Conservation (phyloP, 1,284 basidiomycete genomes). For the Xerocomus nothofagi region DNA sequence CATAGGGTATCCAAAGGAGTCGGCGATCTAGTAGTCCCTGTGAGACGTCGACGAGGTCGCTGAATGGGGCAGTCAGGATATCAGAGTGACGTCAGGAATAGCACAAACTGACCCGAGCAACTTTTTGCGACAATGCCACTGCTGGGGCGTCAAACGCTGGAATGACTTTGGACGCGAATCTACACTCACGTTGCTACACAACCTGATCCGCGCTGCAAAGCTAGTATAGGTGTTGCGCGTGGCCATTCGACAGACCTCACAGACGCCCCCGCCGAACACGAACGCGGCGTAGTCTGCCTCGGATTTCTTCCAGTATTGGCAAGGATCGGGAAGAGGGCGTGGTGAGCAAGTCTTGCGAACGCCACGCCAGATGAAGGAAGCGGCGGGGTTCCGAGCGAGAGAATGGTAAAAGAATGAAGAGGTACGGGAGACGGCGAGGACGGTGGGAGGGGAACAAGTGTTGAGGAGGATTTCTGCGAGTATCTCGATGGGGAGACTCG, state of each 20-base stretch:
- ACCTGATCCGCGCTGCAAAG: constrained; percentile 43
- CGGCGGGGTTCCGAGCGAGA: constrained; percentile 36
- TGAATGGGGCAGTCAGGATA: constrained; percentile 1
- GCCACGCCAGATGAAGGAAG: constrained; percentile 44
- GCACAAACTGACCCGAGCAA: constrained; percentile 16
- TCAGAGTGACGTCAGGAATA: not conserved
- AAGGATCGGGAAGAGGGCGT: constrained; percentile 39
- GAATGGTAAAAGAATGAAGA: constrained; percentile 42
- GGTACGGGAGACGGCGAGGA: constrained; percentile 47
- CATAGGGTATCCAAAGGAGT: constrained; percentile 19
- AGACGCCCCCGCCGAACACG: constrained; percentile 56
- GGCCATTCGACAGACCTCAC: constrained; percentile 51
- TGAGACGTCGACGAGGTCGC: constrained; percentile 14
- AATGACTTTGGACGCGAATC: not conserved
- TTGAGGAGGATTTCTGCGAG: constrained; percentile 45
- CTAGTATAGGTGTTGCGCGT: constrained; percentile 42
- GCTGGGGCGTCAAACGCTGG: not conserved
- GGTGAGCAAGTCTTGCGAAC: constrained; percentile 37
- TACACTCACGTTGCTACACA: constrained; percentile 45
- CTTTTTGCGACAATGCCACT: constrained; percentile 25
- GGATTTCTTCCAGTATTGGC: constrained; percentile 32
- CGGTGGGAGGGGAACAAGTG: constrained; percentile 39
- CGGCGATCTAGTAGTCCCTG: not conserved
- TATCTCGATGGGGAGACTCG: constrained; percentile 45
- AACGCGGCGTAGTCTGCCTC: constrained; percentile 57